Evolutionary conservation across 306 rosid species (phyloP), one percentile per base, ranked within the genome.

Genomic region (Cyclanthera cordifolia): DNA sequence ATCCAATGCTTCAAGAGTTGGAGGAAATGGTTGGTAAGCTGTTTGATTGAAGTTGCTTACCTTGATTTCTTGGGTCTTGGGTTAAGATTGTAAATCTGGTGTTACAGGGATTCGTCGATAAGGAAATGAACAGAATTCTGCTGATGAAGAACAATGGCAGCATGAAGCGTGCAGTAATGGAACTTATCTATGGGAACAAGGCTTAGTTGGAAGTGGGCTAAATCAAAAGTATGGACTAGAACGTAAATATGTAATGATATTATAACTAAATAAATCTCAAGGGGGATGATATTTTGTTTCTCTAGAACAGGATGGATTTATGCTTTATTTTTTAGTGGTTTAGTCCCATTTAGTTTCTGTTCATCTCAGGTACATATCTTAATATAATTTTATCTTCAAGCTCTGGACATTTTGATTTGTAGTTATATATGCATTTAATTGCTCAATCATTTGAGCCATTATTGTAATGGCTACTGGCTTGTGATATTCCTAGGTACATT

Each of bases 131-230:
- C 74, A 88, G 71, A 84, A 82, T 67, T 86, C 84, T 90, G 75
- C 95, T 90, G 76, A 59, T 21, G 82, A 94, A 90, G 80, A 85
- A 94, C 78, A 84, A 85, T 65, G 99, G 99, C 72, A 94, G 97
- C 83, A 75, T 94, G 67, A 94, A 85, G 73, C 88, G 80, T 23
- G 97, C 85, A 64, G 99, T 94, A 46, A 79, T 94, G 96, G 96
- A 94, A 75, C 89, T 94, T 20, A 72, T 90, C 30, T 77, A 64
- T 21, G 89, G 88, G 71, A 85, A 86, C 72, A 57, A 76, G 79
- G 69, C 53, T 76, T 80, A 71, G 77, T 34, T 74, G 63, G 63
- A 63, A 63, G 54, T 57, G 53, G 51, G 34, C 49, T 10, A 5
- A n/a, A n/a, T 60, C 11, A 20, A 34, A 15, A 39, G 2, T 61